These are phyloP conservation scores for Litchi chinensis DNA, from an alignment of 345 rosid genomes.

Conservation along the genomic window DNA sequence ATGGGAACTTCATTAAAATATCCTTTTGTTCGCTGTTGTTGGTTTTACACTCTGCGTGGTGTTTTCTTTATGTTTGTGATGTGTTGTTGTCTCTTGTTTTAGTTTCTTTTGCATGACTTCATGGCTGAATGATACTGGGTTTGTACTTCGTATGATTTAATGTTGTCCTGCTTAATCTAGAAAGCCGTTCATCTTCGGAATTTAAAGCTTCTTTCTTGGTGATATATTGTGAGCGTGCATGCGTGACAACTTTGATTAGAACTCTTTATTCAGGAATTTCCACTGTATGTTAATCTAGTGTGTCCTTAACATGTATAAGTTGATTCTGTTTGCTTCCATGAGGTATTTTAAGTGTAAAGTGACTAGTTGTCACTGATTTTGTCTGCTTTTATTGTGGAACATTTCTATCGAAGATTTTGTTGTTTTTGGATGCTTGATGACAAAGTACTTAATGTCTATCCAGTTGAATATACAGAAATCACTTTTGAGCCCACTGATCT, in stretches of 20 bases:
- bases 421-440: not conserved
- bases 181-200: not conserved
- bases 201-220: not conserved
- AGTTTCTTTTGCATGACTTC: not conserved
- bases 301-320: not conserved
- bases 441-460: not conserved
- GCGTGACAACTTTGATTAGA: not conserved
- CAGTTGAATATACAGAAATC: not conserved
- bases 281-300: not conserved
- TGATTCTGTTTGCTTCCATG: not conserved
- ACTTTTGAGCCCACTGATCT: not conserved
- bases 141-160: not conserved
- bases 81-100: not conserved
- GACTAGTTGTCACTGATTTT: not conserved
- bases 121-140: not conserved
- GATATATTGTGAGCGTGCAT: not conserved
- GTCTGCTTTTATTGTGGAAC: not conserved
- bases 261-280: not conserved
- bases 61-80: not conserved
- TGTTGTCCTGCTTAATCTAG: not conserved
- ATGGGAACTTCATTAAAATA: conserved; percentile 72
- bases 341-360: not conserved
- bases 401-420: not conserved
- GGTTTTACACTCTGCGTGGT: not conserved
- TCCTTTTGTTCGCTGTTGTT: conserved; percentile 47